Percentiles rank a stretch among this genome's conserved stretches.
Conservation (phyloP, 495 filamentous ascomycete species). For the Hypoxylon lienhwacheense region DNA sequence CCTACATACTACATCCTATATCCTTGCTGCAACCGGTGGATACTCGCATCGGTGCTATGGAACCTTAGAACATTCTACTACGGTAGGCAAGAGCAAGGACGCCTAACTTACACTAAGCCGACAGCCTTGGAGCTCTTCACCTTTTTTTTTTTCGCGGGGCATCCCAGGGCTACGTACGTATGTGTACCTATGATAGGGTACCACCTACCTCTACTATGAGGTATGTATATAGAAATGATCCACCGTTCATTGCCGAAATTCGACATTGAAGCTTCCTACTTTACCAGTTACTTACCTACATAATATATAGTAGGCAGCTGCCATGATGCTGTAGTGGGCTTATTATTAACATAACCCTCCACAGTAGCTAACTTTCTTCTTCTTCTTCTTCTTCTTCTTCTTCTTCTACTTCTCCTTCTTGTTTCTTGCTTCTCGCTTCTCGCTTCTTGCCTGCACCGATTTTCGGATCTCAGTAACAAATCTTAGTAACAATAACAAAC, state of each 20-base stretch:
- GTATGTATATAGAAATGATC: background rate
- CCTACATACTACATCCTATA: too few relatives aligned
- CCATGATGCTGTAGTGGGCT: conserved; percentile 20
- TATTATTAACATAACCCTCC: conserved; percentile 23
- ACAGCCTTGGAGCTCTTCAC: conserved; percentile 13
- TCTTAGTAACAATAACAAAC: too few relatives aligned
- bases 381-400: background rate
- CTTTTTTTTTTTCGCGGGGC: conserved; percentile 30
- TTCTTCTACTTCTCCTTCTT: conserved; percentile 4
- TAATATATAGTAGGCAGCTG: too few relatives aligned
- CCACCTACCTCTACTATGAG: too few relatives aligned
- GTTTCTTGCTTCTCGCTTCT: conserved; percentile 10
- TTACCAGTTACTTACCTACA: too few relatives aligned
- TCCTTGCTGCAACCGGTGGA: conserved; percentile 7
- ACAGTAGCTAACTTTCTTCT: background rate
- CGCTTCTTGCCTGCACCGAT: too few relatives aligned
- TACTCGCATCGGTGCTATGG: conserved; percentile 13
- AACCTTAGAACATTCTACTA: too few relatives aligned
- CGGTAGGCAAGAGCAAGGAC: too few relatives aligned
- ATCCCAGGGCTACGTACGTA: conserved; percentile 3
- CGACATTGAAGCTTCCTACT: conserved; percentile 8
- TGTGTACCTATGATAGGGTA: too few relatives aligned
- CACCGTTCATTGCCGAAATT: conserved; percentile 18
- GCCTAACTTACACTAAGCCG: conserved; percentile 32
- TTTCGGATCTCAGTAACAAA: too few relatives aligned